Base-by-base conservation (phyloP, 2,329 filamentous ascomycete species). In the Eutypella sp. region DNA sequence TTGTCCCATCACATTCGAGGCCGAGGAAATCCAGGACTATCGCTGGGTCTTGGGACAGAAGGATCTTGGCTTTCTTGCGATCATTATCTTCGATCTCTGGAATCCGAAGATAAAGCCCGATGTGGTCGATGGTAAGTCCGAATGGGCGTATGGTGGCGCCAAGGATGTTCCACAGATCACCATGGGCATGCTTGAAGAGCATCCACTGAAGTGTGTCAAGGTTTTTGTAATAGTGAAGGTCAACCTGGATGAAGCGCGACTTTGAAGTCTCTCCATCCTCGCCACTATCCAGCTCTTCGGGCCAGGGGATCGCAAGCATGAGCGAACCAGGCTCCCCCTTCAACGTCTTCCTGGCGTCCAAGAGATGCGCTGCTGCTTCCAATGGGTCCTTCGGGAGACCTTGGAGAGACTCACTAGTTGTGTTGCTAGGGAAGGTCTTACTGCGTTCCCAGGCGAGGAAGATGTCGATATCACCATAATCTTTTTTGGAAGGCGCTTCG, bases 391-490 rank as follows among this genome's bases (percentile, higher is more conserved):
- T 29, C 13, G 15, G 15, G n/a, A n/a, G 18, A 15, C 13, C 31
- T 29, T 36, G 23, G 9, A 8, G 3, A 38, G 18, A 13, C 10
- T 22, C 19, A 16, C 10, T 4, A 22, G 11, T 9, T 2, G 0
- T 6, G 8, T 37, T 23, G 8, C 25, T 40, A 22, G 54, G 46
- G 20, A 57, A 49, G 13, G 47, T 33, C 1, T 50, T 34, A 4
- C 46, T 22, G 16, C 53, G 59, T 15, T 67, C 64, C 25, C 61
- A 59, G 0, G 70, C 67, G 2, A 88, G 74, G 2, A 89, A 63
- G 47, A 91, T 72, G 63, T 93, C 88, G 31, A 95, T 68, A 53
- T 93, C 89, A 18, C 88, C 89, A 57, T 81, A 76, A 54, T 82
- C 78, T 0, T 53, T 36, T 63, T 93, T 93, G 1, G 62, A 82